Evolutionary conservation across 2,329 filamentous ascomycete genomes (phyloP).

Genomic region (Penicillium sp.): DNA sequence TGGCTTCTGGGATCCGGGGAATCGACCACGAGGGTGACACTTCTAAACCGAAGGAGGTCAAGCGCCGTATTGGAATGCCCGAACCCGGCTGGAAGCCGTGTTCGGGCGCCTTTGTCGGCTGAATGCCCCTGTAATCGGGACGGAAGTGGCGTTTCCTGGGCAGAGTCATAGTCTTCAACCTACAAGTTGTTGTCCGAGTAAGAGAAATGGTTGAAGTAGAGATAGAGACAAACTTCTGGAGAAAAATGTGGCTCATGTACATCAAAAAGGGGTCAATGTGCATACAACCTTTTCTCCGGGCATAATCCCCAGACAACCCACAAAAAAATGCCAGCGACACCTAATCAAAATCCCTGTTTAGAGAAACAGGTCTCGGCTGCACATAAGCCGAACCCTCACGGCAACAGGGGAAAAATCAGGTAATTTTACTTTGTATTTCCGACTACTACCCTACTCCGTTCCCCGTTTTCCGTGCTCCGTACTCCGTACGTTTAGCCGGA

Average conservation of each 20-base stretch:
- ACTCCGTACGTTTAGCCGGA: constrained; percentile 13
- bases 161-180: not conserved
- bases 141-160: constrained; percentile 3
- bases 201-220: not conserved
- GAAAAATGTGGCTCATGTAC: not conserved
- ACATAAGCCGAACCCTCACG: not conserved
- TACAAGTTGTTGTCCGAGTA: not conserved
- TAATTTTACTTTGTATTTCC: constrained; percentile 6
- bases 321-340: not conserved
- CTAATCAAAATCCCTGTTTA: constrained; percentile 1
- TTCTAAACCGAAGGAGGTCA: constrained; percentile 6
- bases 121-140: constrained; percentile 2
- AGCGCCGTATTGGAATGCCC: constrained; percentile 4
- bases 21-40: constrained; percentile 12
- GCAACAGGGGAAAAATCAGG: not conserved
- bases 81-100: constrained; percentile 9
- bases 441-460: not conserved
- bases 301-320: constrained; percentile 8
- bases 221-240: not conserved
- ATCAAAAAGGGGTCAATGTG: not conserved
- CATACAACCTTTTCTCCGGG: not conserved
- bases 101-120: constrained; percentile 11
- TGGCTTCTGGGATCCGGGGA: constrained; percentile 20
- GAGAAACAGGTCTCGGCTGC: not conserved
- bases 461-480: no score